Evolutionary conservation across 768 basidiomycete species (phyloP).

Genomic region (Infundibulicybe gibba): DNA sequence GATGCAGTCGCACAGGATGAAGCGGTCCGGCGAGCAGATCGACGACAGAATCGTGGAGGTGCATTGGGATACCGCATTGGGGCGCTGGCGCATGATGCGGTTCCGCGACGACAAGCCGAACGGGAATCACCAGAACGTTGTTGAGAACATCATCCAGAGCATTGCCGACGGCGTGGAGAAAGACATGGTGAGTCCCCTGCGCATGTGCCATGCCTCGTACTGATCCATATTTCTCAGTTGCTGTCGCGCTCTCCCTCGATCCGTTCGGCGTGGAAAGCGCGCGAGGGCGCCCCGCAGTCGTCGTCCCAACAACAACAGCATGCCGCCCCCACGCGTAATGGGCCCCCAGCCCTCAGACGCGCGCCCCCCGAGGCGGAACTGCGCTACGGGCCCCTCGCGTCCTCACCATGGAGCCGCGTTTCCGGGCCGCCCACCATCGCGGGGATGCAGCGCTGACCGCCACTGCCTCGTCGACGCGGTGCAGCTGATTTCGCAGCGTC

Average conservation of each 20-base stretch:
- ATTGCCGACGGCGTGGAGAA: constrained; percentile 95
- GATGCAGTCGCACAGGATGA: constrained; percentile 54
- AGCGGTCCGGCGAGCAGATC: constrained; percentile 76
- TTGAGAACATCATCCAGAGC: constrained; percentile 85
- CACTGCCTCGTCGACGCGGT: background rate
- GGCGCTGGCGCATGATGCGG: constrained; percentile 86
- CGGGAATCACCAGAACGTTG: constrained; percentile 83
- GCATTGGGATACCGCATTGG: constrained; percentile 71
- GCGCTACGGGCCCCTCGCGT: constrained; percentile 63
- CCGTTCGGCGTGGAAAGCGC: constrained; percentile 72
- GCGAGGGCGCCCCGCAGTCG: constrained; percentile 37
- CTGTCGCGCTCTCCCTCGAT: constrained; percentile 61
- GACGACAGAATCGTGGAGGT: constrained; percentile 96
- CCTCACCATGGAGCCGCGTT: constrained; percentile 72
- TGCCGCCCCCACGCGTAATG: constrained; percentile 17
- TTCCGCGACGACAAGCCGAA: constrained; percentile 93
- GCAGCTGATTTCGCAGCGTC: no score
- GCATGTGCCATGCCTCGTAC: background rate
- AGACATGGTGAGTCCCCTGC: constrained; percentile 55
- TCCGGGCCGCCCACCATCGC: constrained; percentile 56
- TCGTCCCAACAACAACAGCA: constrained; percentile 17
- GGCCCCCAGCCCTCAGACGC: constrained; percentile 12
- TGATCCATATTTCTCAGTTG: constrained; percentile 46
- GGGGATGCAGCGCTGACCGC: constrained; percentile 62
- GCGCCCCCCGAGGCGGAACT: constrained; percentile 30